phyloP scores from a whole-genome alignment of 2,329 filamentous ascomycete genomes.

The Botrytis pseudocinerea region DNA sequence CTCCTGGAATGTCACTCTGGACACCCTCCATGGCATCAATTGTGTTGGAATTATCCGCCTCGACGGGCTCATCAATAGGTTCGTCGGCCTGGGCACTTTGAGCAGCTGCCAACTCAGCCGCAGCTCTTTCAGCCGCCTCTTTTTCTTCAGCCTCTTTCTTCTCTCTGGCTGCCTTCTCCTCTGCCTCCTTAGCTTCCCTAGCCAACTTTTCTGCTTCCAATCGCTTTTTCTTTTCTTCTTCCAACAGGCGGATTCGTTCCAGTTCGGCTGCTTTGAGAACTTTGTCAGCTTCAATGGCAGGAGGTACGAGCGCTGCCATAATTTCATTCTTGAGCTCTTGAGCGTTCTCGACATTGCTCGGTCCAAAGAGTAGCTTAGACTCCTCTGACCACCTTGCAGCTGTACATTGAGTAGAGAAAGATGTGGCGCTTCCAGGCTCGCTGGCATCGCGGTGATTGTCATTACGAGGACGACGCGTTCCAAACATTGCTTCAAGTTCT shows the following conservation, averaged over 20 bases:
- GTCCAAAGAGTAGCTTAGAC: slow-evolving; percentile 79
- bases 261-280: slow-evolving; percentile 62
- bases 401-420: slow-evolving; percentile 71
- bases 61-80: slow-evolving; percentile 39
- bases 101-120: slow-evolving; percentile 52
- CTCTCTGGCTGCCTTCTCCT: slow-evolving; percentile 65
- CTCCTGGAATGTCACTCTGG: slow-evolving; percentile 50
- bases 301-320: slow-evolving; percentile 73
- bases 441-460: slow-evolving; percentile 33
- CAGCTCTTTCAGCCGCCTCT: slow-evolving; percentile 59
- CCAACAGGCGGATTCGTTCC: slow-evolving; percentile 54
- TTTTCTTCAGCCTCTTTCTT: slow-evolving; percentile 71
- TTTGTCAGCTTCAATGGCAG: slow-evolving; percentile 79
- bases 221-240: slow-evolving; percentile 61
- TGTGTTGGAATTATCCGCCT: slow-evolving; percentile 30
- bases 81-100: slow-evolving; percentile 48
- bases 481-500: slow-evolving; percentile 51
- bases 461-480: slow-evolving; percentile 33
- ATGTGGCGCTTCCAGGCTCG: slow-evolving; percentile 39
- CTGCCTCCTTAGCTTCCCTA: slow-evolving; percentile 70
- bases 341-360: slow-evolving; percentile 66
- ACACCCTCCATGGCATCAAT: slow-evolving; percentile 70
- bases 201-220: slow-evolving; percentile 66
- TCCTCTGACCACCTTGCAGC: slow-evolving; percentile 84
- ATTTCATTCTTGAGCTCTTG: slow-evolving; percentile 68